Conservation (phyloP, 2,329 filamentous ascomycete species). For the Colletotrichum viniferum region DNA sequence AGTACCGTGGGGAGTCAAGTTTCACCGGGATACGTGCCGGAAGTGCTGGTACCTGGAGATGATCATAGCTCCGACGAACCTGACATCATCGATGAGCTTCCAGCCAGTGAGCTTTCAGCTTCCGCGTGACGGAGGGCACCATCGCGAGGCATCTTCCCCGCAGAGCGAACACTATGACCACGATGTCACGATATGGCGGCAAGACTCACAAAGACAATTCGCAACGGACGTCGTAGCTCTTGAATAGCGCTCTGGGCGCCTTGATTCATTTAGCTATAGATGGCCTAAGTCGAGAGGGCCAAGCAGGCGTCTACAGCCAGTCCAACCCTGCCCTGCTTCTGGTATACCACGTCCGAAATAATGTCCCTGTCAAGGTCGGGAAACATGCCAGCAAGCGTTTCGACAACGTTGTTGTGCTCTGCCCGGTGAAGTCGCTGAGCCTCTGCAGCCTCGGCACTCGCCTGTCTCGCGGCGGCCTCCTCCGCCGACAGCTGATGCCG, state of each 20-base stretch:
- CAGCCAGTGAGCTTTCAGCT: neutral
- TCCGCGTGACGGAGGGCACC: neutral
- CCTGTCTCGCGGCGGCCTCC: slow-evolving; percentile 88
- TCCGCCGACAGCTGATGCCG: slow-evolving; percentile 67
- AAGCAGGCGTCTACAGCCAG: slow-evolving; percentile 87
- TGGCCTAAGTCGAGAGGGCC: slow-evolving; percentile 59
- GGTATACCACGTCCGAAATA: slow-evolving; percentile 94
- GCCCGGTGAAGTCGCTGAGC: slow-evolving; percentile 80
- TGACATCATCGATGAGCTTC: neutral
- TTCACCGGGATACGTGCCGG: neutral
- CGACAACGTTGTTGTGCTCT: slow-evolving; percentile 90
- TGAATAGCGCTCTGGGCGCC: neutral
- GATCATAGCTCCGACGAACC: neutral
- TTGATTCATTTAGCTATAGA: neutral
- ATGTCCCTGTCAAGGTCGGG: slow-evolving; percentile 92
- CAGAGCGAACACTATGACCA: neutral
- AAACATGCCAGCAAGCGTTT: slow-evolving; percentile 96
- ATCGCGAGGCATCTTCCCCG: neutral
- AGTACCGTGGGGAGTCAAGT: neutral
- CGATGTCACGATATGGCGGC: neutral
- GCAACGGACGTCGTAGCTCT: neutral
- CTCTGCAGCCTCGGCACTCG: slow-evolving; percentile 87
- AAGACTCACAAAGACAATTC: neutral
- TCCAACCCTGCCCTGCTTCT: slow-evolving; percentile 92
- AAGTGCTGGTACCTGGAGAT: neutral